These are phyloP conservation scores for Athelia sp. DNA, from an alignment of 1,284 basidiomycete genomes.

Conservation along the genomic window DNA sequence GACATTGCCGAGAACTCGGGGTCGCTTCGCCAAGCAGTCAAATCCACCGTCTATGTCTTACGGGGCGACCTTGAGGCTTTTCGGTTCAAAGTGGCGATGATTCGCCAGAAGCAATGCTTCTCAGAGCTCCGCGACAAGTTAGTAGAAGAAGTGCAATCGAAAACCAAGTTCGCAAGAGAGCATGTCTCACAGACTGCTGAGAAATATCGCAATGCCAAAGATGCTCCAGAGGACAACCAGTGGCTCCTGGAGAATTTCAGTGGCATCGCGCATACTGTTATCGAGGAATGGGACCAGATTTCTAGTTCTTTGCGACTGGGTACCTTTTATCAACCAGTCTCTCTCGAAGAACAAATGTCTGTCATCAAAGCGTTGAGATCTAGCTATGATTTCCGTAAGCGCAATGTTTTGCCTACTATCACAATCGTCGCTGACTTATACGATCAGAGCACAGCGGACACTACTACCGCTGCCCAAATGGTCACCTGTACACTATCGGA, in stretches of 20 bases:
- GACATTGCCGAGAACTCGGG: conserved; percentile 26
- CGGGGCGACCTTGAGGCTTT: conserved; percentile 35
- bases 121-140: conserved; percentile 6
- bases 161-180: conserved; percentile 10
- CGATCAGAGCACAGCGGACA: conserved; percentile 40
- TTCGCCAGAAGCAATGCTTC: conserved; percentile 12
- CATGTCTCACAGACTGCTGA: conserved; percentile 5
- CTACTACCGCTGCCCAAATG: conserved; percentile 49
- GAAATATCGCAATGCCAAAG: conserved; percentile 11
- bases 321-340: conserved; percentile 33
- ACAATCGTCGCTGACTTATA: neutral
- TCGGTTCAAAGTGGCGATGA: conserved; percentile 29
- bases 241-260: conserved; percentile 28
- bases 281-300: conserved; percentile 27
- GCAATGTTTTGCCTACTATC: neutral
- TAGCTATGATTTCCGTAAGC: conserved; percentile 33
- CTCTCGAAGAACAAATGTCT: conserved; percentile 40
- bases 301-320: conserved; percentile 21
- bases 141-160: neutral
- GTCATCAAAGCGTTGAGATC: conserved; percentile 37
- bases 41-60: conserved; percentile 29
- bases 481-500: conserved; percentile 43
- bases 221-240: conserved; percentile 12
- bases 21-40: conserved; percentile 33
- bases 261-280: conserved; percentile 14